Evolutionary conservation across 345 rosid genomes (phyloP).

Genomic region (Orychophragmus violaceus): DNA sequence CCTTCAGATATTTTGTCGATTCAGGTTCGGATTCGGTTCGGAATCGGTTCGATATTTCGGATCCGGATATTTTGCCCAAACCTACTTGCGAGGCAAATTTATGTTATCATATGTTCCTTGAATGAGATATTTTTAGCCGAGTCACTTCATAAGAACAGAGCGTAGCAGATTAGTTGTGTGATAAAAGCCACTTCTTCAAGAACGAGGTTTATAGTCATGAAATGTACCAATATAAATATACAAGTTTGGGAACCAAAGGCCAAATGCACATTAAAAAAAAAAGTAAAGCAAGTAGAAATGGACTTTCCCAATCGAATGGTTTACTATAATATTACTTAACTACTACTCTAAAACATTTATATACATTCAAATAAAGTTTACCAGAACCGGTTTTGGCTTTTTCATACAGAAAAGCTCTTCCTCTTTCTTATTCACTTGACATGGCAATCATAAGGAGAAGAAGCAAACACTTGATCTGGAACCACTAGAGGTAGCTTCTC

Average conservation of each 20-base stretch:
- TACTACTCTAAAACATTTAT: slow-evolving; percentile 28
- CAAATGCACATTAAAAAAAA: slow-evolving; percentile 16
- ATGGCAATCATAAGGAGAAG: slow-evolving; percentile 45
- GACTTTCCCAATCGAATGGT: slow-evolving; percentile 22
- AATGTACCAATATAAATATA: background rate
- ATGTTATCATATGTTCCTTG: too few species aligned
- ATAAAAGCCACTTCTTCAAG: background rate
- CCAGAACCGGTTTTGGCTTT: background rate
- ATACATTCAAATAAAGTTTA: background rate
- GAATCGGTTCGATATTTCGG: too few species aligned
- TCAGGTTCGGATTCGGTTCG: too few species aligned
- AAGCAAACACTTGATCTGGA: slow-evolving; percentile 16
- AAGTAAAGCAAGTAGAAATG: slow-evolving; percentile 27
- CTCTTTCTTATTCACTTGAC: slow-evolving; percentile 19
- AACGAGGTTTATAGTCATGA: background rate
- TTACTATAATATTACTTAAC: slow-evolving; percentile 9
- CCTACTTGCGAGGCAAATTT: too few species aligned
- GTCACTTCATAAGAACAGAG: too few species aligned
- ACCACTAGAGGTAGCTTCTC: slow-evolving; percentile 61
- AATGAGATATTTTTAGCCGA: too few species aligned
- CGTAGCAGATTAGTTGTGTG: background rate
- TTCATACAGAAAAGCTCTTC: background rate
- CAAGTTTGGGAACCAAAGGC: slow-evolving; percentile 27
- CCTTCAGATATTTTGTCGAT: too few species aligned
- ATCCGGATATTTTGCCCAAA: too few species aligned